Conservation (phyloP, 768 basidiomycete genomes). For the Xerocomus brunneocitrinus region DNA sequence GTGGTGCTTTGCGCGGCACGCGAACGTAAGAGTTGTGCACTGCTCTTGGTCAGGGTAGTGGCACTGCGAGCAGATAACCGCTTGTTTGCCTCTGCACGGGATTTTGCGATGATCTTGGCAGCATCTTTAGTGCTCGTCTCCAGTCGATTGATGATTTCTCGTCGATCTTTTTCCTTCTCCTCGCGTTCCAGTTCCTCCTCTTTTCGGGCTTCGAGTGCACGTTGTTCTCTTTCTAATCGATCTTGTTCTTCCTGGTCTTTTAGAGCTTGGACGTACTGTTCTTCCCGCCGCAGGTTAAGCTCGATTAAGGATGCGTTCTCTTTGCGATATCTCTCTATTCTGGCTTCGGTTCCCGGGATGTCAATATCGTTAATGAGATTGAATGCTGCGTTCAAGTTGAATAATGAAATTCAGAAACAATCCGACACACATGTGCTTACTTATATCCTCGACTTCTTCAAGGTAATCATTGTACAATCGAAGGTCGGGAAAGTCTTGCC, state of each 20-base stretch:
- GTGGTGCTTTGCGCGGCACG: slow-evolving; percentile 61
- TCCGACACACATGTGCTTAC: slow-evolving; percentile 34
- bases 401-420: not conserved
- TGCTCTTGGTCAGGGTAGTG: slow-evolving; percentile 38
- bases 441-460: slow-evolving; percentile 92
- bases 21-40: slow-evolving; percentile 50
- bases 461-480: slow-evolving; percentile 91
- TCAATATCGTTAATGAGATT: slow-evolving; percentile 92
- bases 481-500: slow-evolving; percentile 82
- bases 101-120: slow-evolving; percentile 62
- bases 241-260: slow-evolving; percentile 82
- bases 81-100: slow-evolving; percentile 59
- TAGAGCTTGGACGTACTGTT: slow-evolving; percentile 65
- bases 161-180: slow-evolving; percentile 65
- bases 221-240: slow-evolving; percentile 61
- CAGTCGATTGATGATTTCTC: slow-evolving; percentile 76
- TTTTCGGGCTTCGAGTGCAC: slow-evolving; percentile 59
- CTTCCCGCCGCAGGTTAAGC: slow-evolving; percentile 78
- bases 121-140: slow-evolving; percentile 75
- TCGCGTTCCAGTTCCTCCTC: slow-evolving; percentile 75
- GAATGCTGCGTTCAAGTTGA: slow-evolving; percentile 55
- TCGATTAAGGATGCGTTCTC: slow-evolving; percentile 83
- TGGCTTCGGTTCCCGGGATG: slow-evolving; percentile 72
- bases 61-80: slow-evolving; percentile 54
- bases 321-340: slow-evolving; percentile 70